Conservation (phyloP, 805 yeast species). For the Sugiyamaella lignohabitans region DNA sequence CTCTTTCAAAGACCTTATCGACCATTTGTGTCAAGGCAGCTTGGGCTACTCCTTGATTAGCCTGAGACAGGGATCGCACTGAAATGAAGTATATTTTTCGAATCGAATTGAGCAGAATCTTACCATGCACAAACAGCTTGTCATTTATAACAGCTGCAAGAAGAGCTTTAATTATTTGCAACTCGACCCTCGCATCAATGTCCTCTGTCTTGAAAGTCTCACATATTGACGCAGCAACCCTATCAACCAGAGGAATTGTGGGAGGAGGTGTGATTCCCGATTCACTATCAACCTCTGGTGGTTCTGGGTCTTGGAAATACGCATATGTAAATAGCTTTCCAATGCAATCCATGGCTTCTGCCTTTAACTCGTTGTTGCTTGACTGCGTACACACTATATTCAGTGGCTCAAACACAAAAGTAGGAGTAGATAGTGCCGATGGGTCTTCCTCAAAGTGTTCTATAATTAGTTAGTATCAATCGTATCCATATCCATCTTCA, state of each 20-base stretch:
- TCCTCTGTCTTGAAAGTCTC: conserved; percentile 88
- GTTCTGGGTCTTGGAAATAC: conserved; percentile 45
- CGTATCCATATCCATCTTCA: not conserved
- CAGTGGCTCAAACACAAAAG: conserved; percentile 67
- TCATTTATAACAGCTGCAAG: conserved; percentile 82
- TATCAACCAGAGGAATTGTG: conserved; percentile 60
- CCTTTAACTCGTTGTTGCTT: conserved; percentile 55
- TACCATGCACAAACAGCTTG: conserved; percentile 81
- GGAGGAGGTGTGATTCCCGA: conserved; percentile 48
- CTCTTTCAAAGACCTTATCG: conserved; percentile 74
- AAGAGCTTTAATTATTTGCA: conserved; percentile 88
- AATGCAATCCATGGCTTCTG: conserved; percentile 74
- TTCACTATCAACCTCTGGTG: conserved; percentile 28
- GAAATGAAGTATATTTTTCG: conserved; percentile 92
- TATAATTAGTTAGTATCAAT: conserved; percentile 22
- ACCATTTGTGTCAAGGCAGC: conserved; percentile 91
- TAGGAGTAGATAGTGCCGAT: conserved; percentile 41
- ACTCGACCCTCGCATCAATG: conserved; percentile 80
- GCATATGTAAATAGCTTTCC: conserved; percentile 87
- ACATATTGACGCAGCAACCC: conserved; percentile 76
- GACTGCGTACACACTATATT: conserved; percentile 64
- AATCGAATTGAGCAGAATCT: conserved; percentile 78
- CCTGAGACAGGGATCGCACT: conserved; percentile 69
- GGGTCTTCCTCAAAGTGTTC: conserved; percentile 31
- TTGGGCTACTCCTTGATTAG: conserved; percentile 91